Percentiles rank a stretch among this genome's conserved stretches.
Evolutionary conservation across 495 filamentous ascomycete species (phyloP).

Genomic region (Talaromyces proteolyticus): DNA sequence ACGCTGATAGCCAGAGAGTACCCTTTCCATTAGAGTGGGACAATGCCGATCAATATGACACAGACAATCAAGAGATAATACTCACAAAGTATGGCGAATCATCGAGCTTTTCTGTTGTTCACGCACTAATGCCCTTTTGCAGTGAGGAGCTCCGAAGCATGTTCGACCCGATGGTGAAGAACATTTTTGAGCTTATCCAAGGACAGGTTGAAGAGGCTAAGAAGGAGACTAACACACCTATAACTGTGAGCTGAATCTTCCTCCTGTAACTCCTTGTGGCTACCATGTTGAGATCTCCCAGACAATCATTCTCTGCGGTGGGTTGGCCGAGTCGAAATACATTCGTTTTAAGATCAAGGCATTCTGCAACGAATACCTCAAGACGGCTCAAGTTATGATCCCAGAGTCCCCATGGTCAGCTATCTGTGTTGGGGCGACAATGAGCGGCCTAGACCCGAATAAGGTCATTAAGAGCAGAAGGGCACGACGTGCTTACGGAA

Average conservation of each 20-base stretch:
- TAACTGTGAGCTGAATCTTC: constrained; percentile 12
- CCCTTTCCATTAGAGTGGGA: constrained; percentile 1
- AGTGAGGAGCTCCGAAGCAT: constrained; percentile 34
- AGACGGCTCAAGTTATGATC: constrained; percentile 7
- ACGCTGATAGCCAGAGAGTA: background rate
- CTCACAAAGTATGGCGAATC: constrained; percentile 5
- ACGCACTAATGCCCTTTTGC: background rate
- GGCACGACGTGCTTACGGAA: constrained; percentile 65
- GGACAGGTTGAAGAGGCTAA: constrained; percentile 39
- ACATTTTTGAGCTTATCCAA: constrained; percentile 51
- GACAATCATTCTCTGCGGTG: constrained; percentile 63
- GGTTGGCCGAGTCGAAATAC: constrained; percentile 61
- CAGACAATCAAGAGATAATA: constrained; percentile 5
- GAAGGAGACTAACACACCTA: constrained; percentile 17
- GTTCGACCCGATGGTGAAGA: constrained; percentile 50
- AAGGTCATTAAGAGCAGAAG: constrained; percentile 64
- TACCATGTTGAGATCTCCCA: constrained; percentile 15
- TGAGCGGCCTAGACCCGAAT: constrained; percentile 63
- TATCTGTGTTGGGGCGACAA: constrained; percentile 67
- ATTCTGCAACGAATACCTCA: constrained; percentile 3
- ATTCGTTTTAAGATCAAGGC: constrained; percentile 45
- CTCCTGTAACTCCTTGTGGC: background rate
- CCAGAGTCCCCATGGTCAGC: constrained; percentile 60
- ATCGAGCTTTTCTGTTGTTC: too few relatives aligned
- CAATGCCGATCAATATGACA: constrained; percentile 7